Percentiles rank a stretch among this genome's conserved stretches.
phyloP scores from a whole-genome alignment of 1,284 basidiomycete genomes.

The Leccinum solheimii region DNA sequence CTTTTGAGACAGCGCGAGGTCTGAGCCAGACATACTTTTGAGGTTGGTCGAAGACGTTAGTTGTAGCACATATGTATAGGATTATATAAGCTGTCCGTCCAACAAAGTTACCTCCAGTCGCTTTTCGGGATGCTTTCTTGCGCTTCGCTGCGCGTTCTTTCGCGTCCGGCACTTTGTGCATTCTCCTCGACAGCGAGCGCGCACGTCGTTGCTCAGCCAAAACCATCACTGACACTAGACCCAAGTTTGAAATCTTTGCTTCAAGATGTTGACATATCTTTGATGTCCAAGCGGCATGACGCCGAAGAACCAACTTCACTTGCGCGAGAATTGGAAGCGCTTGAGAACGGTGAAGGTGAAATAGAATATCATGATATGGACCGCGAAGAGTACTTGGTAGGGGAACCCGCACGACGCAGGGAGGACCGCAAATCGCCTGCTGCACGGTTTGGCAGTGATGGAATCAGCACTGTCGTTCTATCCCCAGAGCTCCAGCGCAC shows the following conservation, averaged over 20 bases:
- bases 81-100: conserved; percentile 26
- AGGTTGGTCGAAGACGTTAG: not conserved
- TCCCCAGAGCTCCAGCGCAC: conserved; percentile 67
- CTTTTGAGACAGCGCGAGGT: conserved; percentile 9
- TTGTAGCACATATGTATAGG: not conserved
- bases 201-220: conserved; percentile 34
- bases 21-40: conserved; percentile 20
- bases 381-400: conserved; percentile 26
- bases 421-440: conserved; percentile 75
- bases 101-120: not conserved
- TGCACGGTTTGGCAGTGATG: conserved; percentile 72
- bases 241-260: conserved; percentile 60
- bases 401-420: conserved; percentile 36
- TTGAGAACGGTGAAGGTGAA: conserved; percentile 34
- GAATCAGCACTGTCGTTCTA: conserved; percentile 67
- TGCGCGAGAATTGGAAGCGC: conserved; percentile 56
- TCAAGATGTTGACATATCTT: conserved; percentile 64
- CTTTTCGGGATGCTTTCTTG: conserved; percentile 24
- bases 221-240: conserved; percentile 60
- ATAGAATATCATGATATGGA: conserved; percentile 32
- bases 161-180: conserved; percentile 16
- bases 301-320: conserved; percentile 14
- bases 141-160: conserved; percentile 25
- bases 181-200: conserved; percentile 25
- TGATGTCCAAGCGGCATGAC: conserved; percentile 43